Evolutionary conservation across 106 monocot species (phyloP).

Genomic region (Acorus gramineus): DNA sequence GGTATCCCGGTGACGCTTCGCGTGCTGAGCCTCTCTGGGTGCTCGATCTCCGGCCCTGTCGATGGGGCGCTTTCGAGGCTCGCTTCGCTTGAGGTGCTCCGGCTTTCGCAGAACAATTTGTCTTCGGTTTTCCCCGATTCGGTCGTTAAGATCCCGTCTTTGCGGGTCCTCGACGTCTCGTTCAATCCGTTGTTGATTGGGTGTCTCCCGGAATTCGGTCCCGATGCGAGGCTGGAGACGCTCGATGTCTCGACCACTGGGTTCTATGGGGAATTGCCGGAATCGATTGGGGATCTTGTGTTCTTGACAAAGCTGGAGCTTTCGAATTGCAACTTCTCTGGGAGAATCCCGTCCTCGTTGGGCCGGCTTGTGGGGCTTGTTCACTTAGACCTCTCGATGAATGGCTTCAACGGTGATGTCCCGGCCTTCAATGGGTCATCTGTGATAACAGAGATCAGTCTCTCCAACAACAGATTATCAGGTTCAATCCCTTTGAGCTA

Average conservation of each 20-base stretch:
- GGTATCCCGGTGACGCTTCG: constrained; percentile 23
- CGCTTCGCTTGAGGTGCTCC: constrained; percentile 16
- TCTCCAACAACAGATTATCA: constrained; percentile 16
- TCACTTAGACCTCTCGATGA: constrained; percentile 46
- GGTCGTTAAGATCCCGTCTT: constrained; percentile 28
- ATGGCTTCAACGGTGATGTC: constrained; percentile 44
- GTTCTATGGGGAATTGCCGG: constrained; percentile 39
- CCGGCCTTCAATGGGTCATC: constrained; percentile 7
- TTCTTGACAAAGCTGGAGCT: constrained; percentile 32
- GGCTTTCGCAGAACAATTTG: constrained; percentile 33
- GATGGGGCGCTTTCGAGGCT: constrained; percentile 22
- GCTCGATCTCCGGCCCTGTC: constrained; percentile 40
- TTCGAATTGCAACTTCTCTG: constrained; percentile 26
- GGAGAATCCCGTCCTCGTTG: constrained; percentile 39
- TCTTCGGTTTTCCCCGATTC: constrained; percentile 23
- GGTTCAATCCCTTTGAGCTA: constrained; percentile 11
- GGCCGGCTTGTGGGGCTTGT: constrained; percentile 26
- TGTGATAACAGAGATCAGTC: background rate
- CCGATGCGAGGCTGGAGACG: constrained; percentile 14
- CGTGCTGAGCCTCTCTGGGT: constrained; percentile 33
- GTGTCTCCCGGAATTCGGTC: constrained; percentile 20
- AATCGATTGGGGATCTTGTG: constrained; percentile 37
- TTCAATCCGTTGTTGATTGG: constrained; percentile 42
- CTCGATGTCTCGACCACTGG: constrained; percentile 29
- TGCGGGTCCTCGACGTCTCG: constrained; percentile 36